phyloP scores from a whole-genome alignment of 768 basidiomycete genomes.

The Hericium alpestre region DNA sequence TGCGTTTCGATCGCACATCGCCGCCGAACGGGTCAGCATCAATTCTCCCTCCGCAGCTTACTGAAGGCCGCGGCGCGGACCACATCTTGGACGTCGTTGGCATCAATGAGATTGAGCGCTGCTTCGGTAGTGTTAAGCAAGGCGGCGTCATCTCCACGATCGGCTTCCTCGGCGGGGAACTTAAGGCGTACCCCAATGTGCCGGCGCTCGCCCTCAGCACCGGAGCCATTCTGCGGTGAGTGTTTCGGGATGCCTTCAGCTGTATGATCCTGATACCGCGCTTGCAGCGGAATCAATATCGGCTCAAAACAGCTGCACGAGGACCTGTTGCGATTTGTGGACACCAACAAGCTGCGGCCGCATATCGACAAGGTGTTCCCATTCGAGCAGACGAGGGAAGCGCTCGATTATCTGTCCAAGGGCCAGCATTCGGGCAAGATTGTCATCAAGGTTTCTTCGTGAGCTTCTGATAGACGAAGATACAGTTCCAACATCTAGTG shows the following conservation, averaged over 20 bases:
- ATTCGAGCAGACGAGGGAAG: constrained; percentile 1
- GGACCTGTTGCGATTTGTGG: background rate
- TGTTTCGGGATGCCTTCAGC: too few relatives aligned
- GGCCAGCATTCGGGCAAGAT: constrained; percentile 2
- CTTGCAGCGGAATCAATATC: background rate
- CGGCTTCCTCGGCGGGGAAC: background rate
- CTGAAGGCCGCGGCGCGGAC: background rate
- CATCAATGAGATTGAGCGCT: background rate
- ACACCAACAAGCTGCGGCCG: background rate
- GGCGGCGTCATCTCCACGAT: constrained; percentile 1
- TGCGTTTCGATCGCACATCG: background rate
- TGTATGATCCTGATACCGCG: background rate
- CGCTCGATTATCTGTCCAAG: background rate
- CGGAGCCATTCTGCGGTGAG: background rate
- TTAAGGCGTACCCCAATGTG: background rate
- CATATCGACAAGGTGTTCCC: constrained; percentile 1
- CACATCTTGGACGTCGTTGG: constrained; percentile 1
- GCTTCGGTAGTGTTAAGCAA: background rate
- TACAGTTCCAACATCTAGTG: too few relatives aligned
- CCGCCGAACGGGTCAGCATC: background rate
- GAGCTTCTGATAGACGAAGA: too few relatives aligned
- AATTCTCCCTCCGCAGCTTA: background rate
- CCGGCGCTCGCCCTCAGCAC: background rate
- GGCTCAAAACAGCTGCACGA: constrained; percentile 1
- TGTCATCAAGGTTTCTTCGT: background rate